Conservation (phyloP, 345 rosid species). For the Zanthoxylum bungeanum region DNA sequence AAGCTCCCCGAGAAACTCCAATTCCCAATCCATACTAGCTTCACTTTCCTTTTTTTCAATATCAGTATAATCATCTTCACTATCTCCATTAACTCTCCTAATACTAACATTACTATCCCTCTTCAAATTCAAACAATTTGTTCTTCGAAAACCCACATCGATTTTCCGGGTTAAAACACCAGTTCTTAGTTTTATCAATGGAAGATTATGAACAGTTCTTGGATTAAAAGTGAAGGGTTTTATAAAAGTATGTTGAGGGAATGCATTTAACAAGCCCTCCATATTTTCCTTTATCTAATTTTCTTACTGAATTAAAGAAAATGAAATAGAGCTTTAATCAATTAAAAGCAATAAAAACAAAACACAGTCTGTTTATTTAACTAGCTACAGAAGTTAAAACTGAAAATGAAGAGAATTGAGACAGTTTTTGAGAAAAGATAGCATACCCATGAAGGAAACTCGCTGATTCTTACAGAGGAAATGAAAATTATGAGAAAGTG, state of each 20-base stretch:
- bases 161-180: slow-evolving; percentile 14
- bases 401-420: neutral
- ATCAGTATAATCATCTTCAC: slow-evolving; percentile 1
- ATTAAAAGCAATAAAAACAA: neutral
- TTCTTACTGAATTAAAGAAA: neutral
- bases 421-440: neutral
- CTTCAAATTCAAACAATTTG: slow-evolving; percentile 20
- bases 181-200: slow-evolving; percentile 26
- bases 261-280: slow-evolving; percentile 39
- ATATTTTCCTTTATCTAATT: slow-evolving; percentile 16
- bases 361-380: neutral
- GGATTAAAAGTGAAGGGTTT: slow-evolving; percentile 34
- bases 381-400: neutral
- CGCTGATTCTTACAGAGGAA: neutral
- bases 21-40: slow-evolving; percentile 52
- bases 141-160: slow-evolving; percentile 18
- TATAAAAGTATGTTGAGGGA: slow-evolving; percentile 28
- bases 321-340: neutral
- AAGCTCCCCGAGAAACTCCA: slow-evolving; percentile 69
- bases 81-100: slow-evolving; percentile 19
- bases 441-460: slow-evolving; percentile 16
- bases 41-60: slow-evolving; percentile 19
- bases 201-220: slow-evolving; percentile 19
- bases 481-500: neutral
- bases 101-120: slow-evolving; percentile 11